Evolutionary conservation across 768 basidiomycete genomes (phyloP).

Genomic region (Cantharellus anzutake): DNA sequence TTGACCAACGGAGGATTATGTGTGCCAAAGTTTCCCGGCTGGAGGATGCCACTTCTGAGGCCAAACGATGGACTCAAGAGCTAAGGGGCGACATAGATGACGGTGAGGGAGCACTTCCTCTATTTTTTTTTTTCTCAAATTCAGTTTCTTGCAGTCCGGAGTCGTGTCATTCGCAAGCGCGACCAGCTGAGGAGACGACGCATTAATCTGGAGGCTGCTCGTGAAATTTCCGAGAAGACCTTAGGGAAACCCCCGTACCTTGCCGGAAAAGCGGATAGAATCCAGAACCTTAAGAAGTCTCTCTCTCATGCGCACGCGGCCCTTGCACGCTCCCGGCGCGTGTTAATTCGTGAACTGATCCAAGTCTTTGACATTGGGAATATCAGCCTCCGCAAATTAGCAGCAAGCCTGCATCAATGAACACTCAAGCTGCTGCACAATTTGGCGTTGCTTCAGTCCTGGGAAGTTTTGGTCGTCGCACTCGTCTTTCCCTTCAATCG

Average conservation of each 20-base stretch:
- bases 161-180: conserved; percentile 12
- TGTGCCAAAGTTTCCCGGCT: conserved; percentile 31
- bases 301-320: conserved; percentile 50
- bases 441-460: neutral
- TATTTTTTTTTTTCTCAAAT: neutral
- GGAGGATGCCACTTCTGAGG: conserved; percentile 33
- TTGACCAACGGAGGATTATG: conserved; percentile 25
- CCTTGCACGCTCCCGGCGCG: conserved; percentile 20
- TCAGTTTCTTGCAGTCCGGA: conserved; percentile 14
- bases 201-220: conserved; percentile 6
- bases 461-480: neutral
- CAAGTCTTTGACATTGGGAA: conserved; percentile 75
- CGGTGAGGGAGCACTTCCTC: conserved; percentile 22
- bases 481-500: neutral
- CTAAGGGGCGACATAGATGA: conserved; percentile 42
- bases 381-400: neutral
- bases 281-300: conserved; percentile 30
- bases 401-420: neutral
- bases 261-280: conserved; percentile 21
- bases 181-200: conserved; percentile 6
- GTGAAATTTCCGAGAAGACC: conserved; percentile 3
- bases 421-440: neutral
- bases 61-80: conserved; percentile 27
- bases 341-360: conserved; percentile 46
- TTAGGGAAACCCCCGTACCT: neutral